phyloP scores from a whole-genome alignment of 2,329 filamentous ascomycete species.

The Fusarium sp. region DNA sequence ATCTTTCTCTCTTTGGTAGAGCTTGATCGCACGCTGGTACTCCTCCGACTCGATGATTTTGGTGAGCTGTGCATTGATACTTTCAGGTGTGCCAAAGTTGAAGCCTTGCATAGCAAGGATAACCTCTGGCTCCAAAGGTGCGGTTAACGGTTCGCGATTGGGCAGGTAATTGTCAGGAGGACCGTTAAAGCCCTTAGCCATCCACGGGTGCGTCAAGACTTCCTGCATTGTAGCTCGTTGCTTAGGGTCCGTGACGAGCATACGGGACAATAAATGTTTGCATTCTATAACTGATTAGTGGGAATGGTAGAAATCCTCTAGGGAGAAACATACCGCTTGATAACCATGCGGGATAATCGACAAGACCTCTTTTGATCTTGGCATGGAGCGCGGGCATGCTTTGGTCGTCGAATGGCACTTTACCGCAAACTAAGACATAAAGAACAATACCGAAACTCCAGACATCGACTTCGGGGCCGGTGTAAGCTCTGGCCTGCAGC shows the following conservation, averaged over 20 bases:
- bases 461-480: constrained; percentile 94
- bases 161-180: constrained; percentile 92
- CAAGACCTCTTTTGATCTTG: constrained; percentile 97
- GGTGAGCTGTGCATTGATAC: constrained; percentile 83
- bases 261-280: constrained; percentile 89
- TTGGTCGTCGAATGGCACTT: constrained; percentile 98
- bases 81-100: constrained; percentile 90
- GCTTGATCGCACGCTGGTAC: constrained; percentile 85
- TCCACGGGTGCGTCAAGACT: constrained; percentile 96
- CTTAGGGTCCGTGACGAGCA: constrained; percentile 94
- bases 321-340: constrained; percentile 74
- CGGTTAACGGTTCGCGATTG: constrained; percentile 81
- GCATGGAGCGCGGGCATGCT: constrained; percentile 98
- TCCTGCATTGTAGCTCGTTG: constrained; percentile 88
- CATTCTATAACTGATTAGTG: constrained; percentile 75
- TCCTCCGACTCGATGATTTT: constrained; percentile 93
- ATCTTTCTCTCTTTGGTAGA: constrained; percentile 75
- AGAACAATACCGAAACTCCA: constrained; percentile 99
- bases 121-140: constrained; percentile 85
- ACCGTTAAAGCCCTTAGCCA: constrained; percentile 87
- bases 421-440: constrained; percentile 96
- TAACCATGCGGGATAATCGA: constrained; percentile 95
- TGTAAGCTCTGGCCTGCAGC: constrained; percentile 92
- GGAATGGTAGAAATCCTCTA: not conserved
- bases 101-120: constrained; percentile 97